phyloP scores from a whole-genome alignment of 139 green algal species.

The Nannochloris sp. region DNA sequence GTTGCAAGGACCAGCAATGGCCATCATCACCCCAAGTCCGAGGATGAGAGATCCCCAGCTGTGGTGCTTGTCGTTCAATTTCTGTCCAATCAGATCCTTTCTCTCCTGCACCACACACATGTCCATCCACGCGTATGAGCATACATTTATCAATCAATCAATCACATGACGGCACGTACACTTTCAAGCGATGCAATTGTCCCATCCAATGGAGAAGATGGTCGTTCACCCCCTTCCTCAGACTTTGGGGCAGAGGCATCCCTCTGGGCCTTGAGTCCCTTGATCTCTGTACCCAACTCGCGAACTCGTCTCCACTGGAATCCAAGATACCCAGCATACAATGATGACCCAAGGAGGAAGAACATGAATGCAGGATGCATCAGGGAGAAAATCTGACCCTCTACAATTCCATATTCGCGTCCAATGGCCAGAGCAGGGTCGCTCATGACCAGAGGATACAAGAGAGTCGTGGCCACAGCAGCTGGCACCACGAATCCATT shows the following conservation, averaged over 20 bases:
- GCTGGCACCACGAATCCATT: too few relatives aligned
- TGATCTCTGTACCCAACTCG: slow-evolving; percentile 60
- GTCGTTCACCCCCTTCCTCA: slow-evolving; percentile 25
- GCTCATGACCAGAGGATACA: not conserved
- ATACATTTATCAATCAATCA: not conserved
- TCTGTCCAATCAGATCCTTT: slow-evolving; percentile 65
- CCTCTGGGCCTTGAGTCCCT: slow-evolving; percentile 61
- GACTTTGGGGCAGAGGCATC: slow-evolving; percentile 31
- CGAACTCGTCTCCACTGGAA: slow-evolving; percentile 64
- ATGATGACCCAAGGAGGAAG: slow-evolving; percentile 61
- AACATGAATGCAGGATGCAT: slow-evolving; percentile 79
- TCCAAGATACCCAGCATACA: slow-evolving; percentile 84
- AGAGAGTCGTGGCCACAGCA: too few relatives aligned
- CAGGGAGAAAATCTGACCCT: slow-evolving; percentile 35
- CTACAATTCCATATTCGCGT: slow-evolving; percentile 15
- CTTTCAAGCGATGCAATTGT: slow-evolving; percentile 65
- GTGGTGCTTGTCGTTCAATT: slow-evolving; percentile 71
- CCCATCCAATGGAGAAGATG: slow-evolving; percentile 38
- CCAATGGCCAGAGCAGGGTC: not conserved
- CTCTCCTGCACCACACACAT: slow-evolving; percentile 51
- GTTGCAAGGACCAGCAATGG: slow-evolving; percentile 82
- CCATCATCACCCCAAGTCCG: slow-evolving; percentile 68
- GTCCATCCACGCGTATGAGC: too few relatives aligned
- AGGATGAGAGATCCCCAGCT: slow-evolving; percentile 78
- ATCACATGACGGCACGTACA: slow-evolving; percentile 30